Percentiles rank a stretch among this genome's conserved stretches.
These are phyloP conservation scores for Eutrema japonicum DNA, from an alignment of 345 rosid species.

Conservation along the genomic window DNA sequence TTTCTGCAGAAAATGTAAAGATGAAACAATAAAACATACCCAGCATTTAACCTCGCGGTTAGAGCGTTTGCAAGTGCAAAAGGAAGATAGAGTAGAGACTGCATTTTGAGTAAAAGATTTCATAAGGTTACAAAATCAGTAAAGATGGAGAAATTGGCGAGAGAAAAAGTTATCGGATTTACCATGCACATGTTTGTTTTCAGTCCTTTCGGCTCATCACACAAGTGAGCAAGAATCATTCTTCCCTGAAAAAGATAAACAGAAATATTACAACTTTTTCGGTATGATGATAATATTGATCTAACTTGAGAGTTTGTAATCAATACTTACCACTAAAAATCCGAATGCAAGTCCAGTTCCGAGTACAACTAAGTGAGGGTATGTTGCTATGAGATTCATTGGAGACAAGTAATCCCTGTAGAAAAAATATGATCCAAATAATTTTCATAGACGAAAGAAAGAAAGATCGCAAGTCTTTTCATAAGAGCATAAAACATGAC, in stretches of 20 bases:
- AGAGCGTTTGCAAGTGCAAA: constrained; percentile 94
- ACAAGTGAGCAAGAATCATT: constrained; percentile 98
- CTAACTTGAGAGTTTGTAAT: constrained; percentile 7
- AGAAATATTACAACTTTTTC: not conserved
- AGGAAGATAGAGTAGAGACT: constrained; percentile 94
- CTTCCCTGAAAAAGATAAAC: constrained; percentile 74
- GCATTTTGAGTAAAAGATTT: constrained; percentile 24
- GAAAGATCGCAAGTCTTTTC: not conserved
- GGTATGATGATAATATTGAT: not conserved
- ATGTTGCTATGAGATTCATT: constrained; percentile 70
- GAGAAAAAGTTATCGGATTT: constrained; percentile 34
- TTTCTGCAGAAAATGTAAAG: constrained; percentile 7
- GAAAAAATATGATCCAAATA: constrained; percentile 1
- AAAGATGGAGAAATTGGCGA: constrained; percentile 10
- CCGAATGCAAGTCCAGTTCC: constrained; percentile 99
- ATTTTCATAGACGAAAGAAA: not conserved
- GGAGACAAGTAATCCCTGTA: constrained; percentile 61
- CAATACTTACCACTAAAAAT: constrained; percentile 85
- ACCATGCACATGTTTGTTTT: constrained; percentile 99
- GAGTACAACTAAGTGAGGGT: constrained; percentile 83
- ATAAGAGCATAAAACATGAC: constrained; percentile 25
- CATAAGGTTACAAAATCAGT: not conserved
- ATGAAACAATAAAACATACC: constrained; percentile 56
- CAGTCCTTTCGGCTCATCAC: constrained; percentile 98
- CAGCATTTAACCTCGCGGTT: constrained; percentile 87